Base-by-base conservation (phyloP, 768 basidiomycete genomes). In the Pleurotus giganteus region DNA sequence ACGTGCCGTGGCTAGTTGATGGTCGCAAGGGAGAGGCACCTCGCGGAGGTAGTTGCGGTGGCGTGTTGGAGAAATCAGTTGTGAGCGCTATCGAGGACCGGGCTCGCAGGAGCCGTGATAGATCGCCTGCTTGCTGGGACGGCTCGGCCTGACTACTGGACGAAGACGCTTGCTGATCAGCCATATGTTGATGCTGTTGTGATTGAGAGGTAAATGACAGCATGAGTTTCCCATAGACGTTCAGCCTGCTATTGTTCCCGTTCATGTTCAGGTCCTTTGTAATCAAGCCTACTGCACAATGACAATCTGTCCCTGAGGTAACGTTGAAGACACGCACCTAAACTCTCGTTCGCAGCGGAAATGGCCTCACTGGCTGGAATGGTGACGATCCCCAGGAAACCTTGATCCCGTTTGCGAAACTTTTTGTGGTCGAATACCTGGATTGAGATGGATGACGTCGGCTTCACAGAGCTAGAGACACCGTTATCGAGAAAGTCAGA, bases 391-490 rank as follows among this genome's bases (percentile, higher is more conserved):
- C 81, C 85, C 36, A 85, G 73, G 60, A 84, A 86, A 8, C 83
- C 92, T 75, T 94, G 93, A 67, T 94, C 93, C 62, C 86, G 83
- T 68, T 85, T 85, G 73, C 81, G 92, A 73, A 91, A 94, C 69
- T 90, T 92, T 65, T 84, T 81, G 70, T 92, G 86, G 76, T 96
- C 94, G 65, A 94, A 94, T 56, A 96, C 83, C 72, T 95, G 91
- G 43, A 95, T 89, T 23, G 81, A 78, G 63, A 95, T 79, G 61
- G 83, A 77, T 31, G 91, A 93, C 26, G 84, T 84, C 57, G 82
- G 85, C 42, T 82, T 86, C 60, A 94, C 82, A 58, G 77, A 78
- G 60, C 91, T 91, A 60, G 37, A 6, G 27, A 37, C n/a, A 53
- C 15, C 52, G 56, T n/a, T 44, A 17, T 59, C 31, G 57, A 50